These are phyloP conservation scores for Salix udensis DNA, from an alignment of 345 rosid species.

Conservation along the genomic window DNA sequence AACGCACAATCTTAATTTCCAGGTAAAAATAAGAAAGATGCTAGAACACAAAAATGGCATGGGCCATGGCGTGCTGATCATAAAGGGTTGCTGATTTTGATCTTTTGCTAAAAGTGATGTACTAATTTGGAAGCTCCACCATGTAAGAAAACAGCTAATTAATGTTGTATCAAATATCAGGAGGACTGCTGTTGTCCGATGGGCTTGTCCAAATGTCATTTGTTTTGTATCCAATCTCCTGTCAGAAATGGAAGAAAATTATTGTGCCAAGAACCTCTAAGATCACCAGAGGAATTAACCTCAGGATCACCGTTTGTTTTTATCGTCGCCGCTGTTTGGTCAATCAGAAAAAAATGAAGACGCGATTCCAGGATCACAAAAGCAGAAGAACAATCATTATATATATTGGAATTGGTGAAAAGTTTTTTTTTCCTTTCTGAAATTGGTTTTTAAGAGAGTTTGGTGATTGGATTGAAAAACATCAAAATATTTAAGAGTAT, in stretches of 20 bases:
- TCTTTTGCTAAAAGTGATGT: background rate
- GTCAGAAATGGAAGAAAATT: background rate
- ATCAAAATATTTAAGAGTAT: background rate
- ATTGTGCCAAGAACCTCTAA: background rate
- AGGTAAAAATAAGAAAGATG: background rate
- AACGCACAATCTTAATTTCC: background rate
- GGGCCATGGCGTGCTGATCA: background rate
- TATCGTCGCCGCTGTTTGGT: background rate
- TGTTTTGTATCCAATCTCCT: background rate
- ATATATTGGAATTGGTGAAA: background rate
- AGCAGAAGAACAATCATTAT: conserved; percentile 5
- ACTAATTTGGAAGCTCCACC: background rate
- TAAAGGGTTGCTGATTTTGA: background rate
- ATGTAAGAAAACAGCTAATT: background rate
- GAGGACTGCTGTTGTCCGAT: background rate
- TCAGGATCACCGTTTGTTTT: background rate
- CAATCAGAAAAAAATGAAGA: background rate
- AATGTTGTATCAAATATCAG: background rate
- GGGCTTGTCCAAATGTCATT: background rate
- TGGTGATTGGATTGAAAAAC: too few species aligned
- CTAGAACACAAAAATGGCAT: background rate
- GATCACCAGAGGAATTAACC: too few species aligned
- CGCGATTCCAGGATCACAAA: background rate
- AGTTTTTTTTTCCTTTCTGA: background rate
- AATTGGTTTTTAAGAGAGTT: background rate